Percentiles rank a stretch among this genome's conserved stretches.
Evolutionary conservation across 345 rosid genomes (phyloP).

Genomic region (Anastatica hierochuntica): DNA sequence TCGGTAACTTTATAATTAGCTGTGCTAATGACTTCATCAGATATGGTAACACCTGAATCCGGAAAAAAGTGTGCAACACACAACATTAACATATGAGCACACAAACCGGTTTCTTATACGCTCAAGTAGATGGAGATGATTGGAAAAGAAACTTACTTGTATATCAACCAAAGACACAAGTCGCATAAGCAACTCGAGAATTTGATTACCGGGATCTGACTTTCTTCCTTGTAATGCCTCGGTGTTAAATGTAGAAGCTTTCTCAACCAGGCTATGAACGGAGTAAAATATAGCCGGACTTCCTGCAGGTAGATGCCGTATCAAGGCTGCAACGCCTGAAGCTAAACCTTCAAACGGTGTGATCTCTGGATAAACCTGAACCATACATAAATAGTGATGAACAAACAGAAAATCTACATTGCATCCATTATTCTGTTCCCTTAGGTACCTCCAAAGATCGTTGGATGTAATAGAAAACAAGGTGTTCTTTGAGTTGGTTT

Average conservation of each 20-base stretch:
- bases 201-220: conserved; percentile 52
- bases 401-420: background rate
- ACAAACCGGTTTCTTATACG: background rate
- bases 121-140: background rate
- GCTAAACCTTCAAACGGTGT: conserved; percentile 98
- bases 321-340: conserved; percentile 76
- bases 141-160: conserved; percentile 41
- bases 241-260: conserved; percentile 39
- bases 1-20: conserved; percentile 51
- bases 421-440: background rate
- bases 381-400: background rate
- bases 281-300: conserved; percentile 79
- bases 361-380: conserved; percentile 63
- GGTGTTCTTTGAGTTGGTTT: conserved; percentile 57
- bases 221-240: conserved; percentile 52
- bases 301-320: conserved; percentile 84
- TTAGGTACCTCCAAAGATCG: conserved; percentile 68
- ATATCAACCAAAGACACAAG: conserved; percentile 78
- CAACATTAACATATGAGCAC: background rate
- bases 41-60: conserved; percentile 59
- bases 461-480: conserved; percentile 72
- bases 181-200: conserved; percentile 62
- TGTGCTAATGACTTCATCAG: conserved; percentile 77
- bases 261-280: conserved; percentile 65
- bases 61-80: background rate